These are phyloP conservation scores for Pythium plurisporium DNA, from an alignment of 352 stramenopile species.

Conservation along the genomic window DNA sequence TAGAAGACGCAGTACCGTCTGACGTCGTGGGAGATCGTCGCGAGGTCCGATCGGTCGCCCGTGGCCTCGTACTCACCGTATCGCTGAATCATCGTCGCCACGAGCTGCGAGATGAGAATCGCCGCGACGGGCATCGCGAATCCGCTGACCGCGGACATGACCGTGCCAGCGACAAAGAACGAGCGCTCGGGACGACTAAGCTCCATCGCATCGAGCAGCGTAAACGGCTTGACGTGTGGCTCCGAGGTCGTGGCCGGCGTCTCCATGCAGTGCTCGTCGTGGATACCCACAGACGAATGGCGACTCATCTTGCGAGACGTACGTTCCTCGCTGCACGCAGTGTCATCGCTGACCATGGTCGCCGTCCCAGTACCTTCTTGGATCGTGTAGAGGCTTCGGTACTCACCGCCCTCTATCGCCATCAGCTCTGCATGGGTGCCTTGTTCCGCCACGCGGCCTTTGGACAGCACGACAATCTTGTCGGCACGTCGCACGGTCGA, in stretches of 20 bases:
- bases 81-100: slow-evolving; percentile 27
- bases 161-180: slow-evolving; percentile 1
- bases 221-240: background rate
- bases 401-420: background rate
- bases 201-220: slow-evolving; percentile 10
- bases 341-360: background rate
- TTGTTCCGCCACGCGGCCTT: background rate
- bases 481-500: background rate
- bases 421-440: background rate
- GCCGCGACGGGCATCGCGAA: slow-evolving; percentile 9
- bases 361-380: background rate
- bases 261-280: background rate
- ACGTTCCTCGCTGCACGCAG: background rate
- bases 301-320: background rate
- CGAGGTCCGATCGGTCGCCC: slow-evolving; percentile 17
- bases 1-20: slow-evolving; percentile 24
- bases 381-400: background rate
- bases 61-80: slow-evolving; percentile 30
- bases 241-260: background rate
- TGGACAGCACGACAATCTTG: slow-evolving; percentile 1
- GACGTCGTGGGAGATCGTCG: slow-evolving; percentile 28
- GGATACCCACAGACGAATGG: too few relatives aligned
- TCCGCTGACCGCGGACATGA: slow-evolving; percentile 1
- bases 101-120: slow-evolving; percentile 17
- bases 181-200: slow-evolving; percentile 13